Conservation (phyloP, 116 monocot genomes). For the Cymodocea nodosa region DNA sequence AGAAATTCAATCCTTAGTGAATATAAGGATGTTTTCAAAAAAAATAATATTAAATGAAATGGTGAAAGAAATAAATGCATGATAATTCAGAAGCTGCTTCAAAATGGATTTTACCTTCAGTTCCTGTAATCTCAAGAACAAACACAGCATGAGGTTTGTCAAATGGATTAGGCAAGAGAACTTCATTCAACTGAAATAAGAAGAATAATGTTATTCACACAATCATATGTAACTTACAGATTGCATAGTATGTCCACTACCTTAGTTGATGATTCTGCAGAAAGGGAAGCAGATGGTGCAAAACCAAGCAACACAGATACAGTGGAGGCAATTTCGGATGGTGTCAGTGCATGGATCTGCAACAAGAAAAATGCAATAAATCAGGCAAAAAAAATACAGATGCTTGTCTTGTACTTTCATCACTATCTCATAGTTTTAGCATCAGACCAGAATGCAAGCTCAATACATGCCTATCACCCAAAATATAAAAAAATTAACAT, state of each 20-base stretch:
- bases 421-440: background rate
- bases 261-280: constrained; percentile 37
- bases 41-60: background rate
- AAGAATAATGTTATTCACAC: background rate
- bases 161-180: constrained; percentile 58
- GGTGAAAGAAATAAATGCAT: background rate
- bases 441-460: background rate
- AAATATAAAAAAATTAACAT: background rate
- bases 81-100: background rate
- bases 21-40: no score
- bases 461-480: background rate
- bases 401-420: background rate
- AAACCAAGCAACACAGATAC: constrained; percentile 65
- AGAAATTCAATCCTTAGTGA: no score
- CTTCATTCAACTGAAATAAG: constrained; percentile 35
- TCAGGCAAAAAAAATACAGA: background rate
- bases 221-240: background rate
- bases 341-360: constrained; percentile 28
- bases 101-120: constrained; percentile 19
- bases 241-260: constrained; percentile 7
- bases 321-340: constrained; percentile 39
- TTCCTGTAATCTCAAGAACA: constrained; percentile 40
- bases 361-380: background rate
- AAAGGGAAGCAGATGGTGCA: constrained; percentile 36
- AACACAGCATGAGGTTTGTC: constrained; percentile 47